Evolutionary conservation across 1,139 yeast genomes (phyloP), one percentile per base, ranked within the genome.

Genomic region (Waltiozyma sp.): DNA sequence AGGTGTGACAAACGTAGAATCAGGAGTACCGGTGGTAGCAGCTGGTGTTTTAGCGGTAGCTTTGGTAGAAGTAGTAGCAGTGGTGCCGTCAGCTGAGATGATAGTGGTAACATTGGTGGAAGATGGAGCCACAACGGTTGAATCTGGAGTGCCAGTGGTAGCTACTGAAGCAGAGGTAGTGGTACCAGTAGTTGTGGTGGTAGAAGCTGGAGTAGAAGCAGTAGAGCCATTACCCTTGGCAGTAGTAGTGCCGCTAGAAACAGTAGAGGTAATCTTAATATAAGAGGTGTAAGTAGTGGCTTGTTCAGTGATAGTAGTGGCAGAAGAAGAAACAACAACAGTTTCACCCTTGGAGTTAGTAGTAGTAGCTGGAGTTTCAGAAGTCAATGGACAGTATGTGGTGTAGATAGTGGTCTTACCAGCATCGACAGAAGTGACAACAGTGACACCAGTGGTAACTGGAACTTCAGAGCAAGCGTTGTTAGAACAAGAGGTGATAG

Each of bases 331-430:
- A 14, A 31, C 34, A 31, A 31, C 34, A 31, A 31, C 34, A 8
- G 34, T 31, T n/a, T 31, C 34, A 31, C 34, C 34, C 16, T 31
- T 38, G 34, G 19, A 16, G 19, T 28, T 28, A 15, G 33, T 38
- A 26, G 23, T 28, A 21, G 16, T 19, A 23, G n/a, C 35, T 11
- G 21, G 19, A 18, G 40, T 16, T 21, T 19, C 34, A 31, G 34
- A n/a, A 26, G 61, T 51, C 37, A 59, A 41, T 43, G 66, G 66
- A 44, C 66, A 62, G 62, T 62, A 62, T 7, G 68, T 62, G 28
- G 66, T 63, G 51, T 56, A 61, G 4, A 42, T 50, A 18, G 66
- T 60, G 23, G 51, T 53, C 18, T 54, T 47, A 31, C 62, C 64
- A 28, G 36, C 38, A 3, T 19, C 14, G 31, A 52, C 47, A 4